phyloP scores from a whole-genome alignment of 2,329 filamentous ascomycete genomes.

The Akanthomyces dipterigenus region DNA sequence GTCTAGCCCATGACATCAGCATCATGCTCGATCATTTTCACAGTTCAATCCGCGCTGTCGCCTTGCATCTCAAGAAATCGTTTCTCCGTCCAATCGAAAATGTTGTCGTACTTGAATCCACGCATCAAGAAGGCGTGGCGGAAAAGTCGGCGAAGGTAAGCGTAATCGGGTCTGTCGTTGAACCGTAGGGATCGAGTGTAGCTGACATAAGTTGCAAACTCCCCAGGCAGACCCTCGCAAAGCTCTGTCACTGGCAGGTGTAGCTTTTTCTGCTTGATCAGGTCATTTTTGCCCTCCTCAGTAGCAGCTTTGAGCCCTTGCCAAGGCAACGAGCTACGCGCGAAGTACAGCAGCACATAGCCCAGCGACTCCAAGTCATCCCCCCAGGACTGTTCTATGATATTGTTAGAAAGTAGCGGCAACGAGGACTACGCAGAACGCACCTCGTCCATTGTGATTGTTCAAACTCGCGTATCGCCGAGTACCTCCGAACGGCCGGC shows the following conservation, averaged over 20 bases:
- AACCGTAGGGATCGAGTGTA: constrained; percentile 68
- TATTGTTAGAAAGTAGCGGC: neutral
- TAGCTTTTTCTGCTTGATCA: constrained; percentile 17
- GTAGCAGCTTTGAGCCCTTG: constrained; percentile 65
- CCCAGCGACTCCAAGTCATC: constrained; percentile 71
- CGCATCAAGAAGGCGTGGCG: constrained; percentile 63
- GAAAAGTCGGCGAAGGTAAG: constrained; percentile 70
- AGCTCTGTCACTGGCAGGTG: constrained; percentile 63
- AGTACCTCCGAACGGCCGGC: constrained; percentile 13
- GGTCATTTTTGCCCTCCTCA: constrained; percentile 58
- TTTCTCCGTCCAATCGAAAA: constrained; percentile 64
- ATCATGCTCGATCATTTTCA: too few relatives aligned
- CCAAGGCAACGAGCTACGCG: constrained; percentile 67
- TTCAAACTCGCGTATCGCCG: constrained; percentile 17
- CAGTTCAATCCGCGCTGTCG: neutral
- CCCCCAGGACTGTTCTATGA: constrained; percentile 60
- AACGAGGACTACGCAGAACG: constrained; percentile 9
- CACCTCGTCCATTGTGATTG: constrained; percentile 16
- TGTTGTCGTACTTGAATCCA: constrained; percentile 71
- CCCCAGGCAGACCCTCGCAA: constrained; percentile 67
- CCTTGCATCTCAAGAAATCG: constrained; percentile 15
- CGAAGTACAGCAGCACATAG: constrained; percentile 72
- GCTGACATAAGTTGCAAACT: constrained; percentile 70
- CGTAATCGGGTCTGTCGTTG: constrained; percentile 71
- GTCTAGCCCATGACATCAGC: too few relatives aligned